These are phyloP conservation scores for Kurtzmaniella quercitrusa DNA, from an alignment of 1,139 yeast species.

Conservation along the genomic window DNA sequence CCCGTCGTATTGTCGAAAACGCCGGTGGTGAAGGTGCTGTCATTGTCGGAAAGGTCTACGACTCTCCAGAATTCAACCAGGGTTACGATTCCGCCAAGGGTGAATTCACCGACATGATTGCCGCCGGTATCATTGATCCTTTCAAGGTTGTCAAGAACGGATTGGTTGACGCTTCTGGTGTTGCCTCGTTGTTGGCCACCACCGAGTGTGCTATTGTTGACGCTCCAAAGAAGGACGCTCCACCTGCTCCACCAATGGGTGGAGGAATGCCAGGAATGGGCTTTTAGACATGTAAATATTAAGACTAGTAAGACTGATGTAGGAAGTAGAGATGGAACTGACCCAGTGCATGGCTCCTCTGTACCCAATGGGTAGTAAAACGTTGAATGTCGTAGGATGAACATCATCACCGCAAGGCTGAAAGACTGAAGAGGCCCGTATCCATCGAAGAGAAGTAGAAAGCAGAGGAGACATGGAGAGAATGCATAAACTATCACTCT, in stretches of 20 bases:
- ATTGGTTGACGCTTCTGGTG: constrained; percentile 95
- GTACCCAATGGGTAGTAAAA: no score
- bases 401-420: no score
- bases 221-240: constrained; percentile 85
- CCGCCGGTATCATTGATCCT: constrained; percentile 98
- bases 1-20: constrained; percentile 93
- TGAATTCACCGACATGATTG: constrained; percentile 93
- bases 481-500: no score
- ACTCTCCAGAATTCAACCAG: constrained; percentile 77
- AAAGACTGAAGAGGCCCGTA: no score
- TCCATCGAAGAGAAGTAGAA: no score
- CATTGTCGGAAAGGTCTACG: constrained; percentile 91
- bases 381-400: no score
- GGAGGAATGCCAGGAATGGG: constrained; percentile 39
- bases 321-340: no score
- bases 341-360: no score
- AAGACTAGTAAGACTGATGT: neutral
- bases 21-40: constrained; percentile 99
- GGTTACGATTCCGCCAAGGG: constrained; percentile 96
- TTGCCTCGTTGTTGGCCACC: constrained; percentile 95
- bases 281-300: constrained; percentile 13
- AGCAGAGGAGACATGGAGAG: no score
- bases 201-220: constrained; percentile 99
- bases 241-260: constrained; percentile 61
- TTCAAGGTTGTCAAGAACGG: constrained; percentile 98